Percentiles rank a stretch among this genome's conserved stretches.
Conservation (phyloP, 169 alveolate species). For the Babesia bigemina region DNA sequence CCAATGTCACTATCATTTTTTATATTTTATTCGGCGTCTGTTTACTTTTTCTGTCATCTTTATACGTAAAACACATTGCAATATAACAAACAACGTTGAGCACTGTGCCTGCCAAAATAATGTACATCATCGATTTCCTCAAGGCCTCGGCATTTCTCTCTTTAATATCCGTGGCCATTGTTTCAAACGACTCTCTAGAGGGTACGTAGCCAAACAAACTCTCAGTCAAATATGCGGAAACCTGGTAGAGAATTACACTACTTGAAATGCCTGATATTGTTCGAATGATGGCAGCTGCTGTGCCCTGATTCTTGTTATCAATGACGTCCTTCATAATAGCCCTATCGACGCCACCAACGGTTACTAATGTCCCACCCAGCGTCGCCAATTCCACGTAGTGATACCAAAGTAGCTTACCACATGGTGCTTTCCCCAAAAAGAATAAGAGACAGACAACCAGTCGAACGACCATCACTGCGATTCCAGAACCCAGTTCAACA, state of each 20-base stretch:
- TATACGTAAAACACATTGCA: slow-evolving; percentile 18
- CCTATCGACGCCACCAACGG: slow-evolving; percentile 88
- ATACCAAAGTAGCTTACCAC: slow-evolving; percentile 52
- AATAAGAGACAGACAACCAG: slow-evolving; percentile 70
- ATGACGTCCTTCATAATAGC: slow-evolving; percentile 87
- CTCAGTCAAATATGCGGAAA: slow-evolving; percentile 86
- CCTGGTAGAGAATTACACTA: slow-evolving; percentile 85
- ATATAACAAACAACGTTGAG: slow-evolving; percentile 16
- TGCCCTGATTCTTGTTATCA: slow-evolving; percentile 84
- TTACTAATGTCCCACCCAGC: slow-evolving; percentile 86
- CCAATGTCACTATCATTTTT: no score
- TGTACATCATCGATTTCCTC: slow-evolving; percentile 24
- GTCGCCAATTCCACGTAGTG: slow-evolving; percentile 71
- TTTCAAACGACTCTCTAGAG: neutral
- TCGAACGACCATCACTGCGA: slow-evolving; percentile 71
- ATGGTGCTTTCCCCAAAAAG: slow-evolving; percentile 67
- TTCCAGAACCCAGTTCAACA: slow-evolving; percentile 86
- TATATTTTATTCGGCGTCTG: no score
- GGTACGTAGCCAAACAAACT: slow-evolving; percentile 75
- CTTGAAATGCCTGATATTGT: slow-evolving; percentile 87
- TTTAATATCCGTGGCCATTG: neutral
- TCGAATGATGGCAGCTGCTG: slow-evolving; percentile 80
- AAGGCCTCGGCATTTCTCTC: slow-evolving; percentile 10
- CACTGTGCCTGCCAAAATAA: slow-evolving; percentile 1
- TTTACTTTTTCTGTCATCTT: no score